Base-by-base conservation (phyloP, 2,329 filamentous ascomycete species). In the Cladosporium phlei region DNA sequence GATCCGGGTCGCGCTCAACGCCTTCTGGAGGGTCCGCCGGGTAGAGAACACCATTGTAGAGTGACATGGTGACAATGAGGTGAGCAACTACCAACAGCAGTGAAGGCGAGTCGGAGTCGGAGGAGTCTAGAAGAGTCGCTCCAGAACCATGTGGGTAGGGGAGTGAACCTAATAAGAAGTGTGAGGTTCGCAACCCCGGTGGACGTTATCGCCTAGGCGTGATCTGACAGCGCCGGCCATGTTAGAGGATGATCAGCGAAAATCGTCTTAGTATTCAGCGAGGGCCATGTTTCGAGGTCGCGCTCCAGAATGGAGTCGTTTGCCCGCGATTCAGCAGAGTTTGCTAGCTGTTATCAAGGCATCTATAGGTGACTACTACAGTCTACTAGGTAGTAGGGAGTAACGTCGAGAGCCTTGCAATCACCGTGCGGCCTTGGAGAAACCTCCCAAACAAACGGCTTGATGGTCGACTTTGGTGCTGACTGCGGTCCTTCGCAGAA, bases 21-120 rank as follows among this genome's bases (percentile, higher is more conserved):
- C 42, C 42, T 11, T 20, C 22, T 4, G 42, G 42, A 11, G 42
- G 42, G 25, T 45, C 32, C 6, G 42, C 42, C 10, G 30, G 22
- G 42, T 45, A 45, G 42, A 45, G 32, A 29, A 45, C 32, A 9
- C 42, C 42, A 37, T 45, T 45, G 42, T 45, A 32, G 5, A 25
- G 6, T 17, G 42, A 45, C 42, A 45, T 45, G 24, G n/a, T 29
- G 12, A 14, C 21, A 12, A 4, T 12, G 9, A 1, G 20, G 12
- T 12, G 14, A 19, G 30, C 10, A 20, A n/a, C 3, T 17, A 27
- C 24, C 14, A 12, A 29, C 25, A 29, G 37, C 11, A n/a, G 37
- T 27, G 7, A 28, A 19, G 37, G 37, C 24, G 37, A 14, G 16
- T 25, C 24, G 17, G 24, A 9, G 10, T 39, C 37, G n/a, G 20